Evolutionary conservation across 176 grass and related monocot genomes (phyloP), one percentile per base, ranked within the genome.

Genomic region (Avena sativa): DNA sequence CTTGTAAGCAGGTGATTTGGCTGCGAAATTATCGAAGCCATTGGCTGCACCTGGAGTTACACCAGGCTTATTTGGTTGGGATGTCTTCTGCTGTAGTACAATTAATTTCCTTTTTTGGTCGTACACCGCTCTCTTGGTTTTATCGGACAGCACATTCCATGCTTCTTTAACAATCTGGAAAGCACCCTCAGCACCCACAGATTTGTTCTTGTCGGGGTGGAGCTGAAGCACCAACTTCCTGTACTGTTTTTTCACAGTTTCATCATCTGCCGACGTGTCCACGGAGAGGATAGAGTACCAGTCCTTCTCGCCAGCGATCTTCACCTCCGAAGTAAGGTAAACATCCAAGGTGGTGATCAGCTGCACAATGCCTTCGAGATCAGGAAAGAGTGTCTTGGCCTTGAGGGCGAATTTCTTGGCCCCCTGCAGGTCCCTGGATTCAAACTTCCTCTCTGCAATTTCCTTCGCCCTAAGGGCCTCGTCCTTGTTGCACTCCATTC

Each of bases 401-500:
- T 87, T 87, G 14, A 90, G 63, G 51, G 84, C 84, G 21, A 83
- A 90, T 58, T 82, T 90, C 80, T 79, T 90, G 11, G 89, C 89
- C 52, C 89, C 89, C 62, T 71, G 51, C 10, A 90, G 23, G 56
- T 90, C 89, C 59, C 71, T 83, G 7, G 80, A 76, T 55, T 63
- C 47, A 9, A 87, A 90, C 74, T 83, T 87, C 11, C 46, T 78
- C 80, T 90, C 79, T 21, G 84, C 79, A 28, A 87, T 87, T 23
- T 52, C 73, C 71, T 87, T 90, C 9, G 79, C 89, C 84, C 84
- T 79, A n/a, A 83, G 38, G 63, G 84, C 73, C 89, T 90, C 84
- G 57, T 90, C 84, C 52, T 78, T 83, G 48, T 90, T 90, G 70
- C 89, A 83, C 32, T 90, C 84, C 89, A 90, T 90, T 64, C 1